Evolutionary conservation across 768 basidiomycete genomes (phyloP), one percentile per base, ranked within the genome.

Genomic region (Trametes meyenii): DNA sequence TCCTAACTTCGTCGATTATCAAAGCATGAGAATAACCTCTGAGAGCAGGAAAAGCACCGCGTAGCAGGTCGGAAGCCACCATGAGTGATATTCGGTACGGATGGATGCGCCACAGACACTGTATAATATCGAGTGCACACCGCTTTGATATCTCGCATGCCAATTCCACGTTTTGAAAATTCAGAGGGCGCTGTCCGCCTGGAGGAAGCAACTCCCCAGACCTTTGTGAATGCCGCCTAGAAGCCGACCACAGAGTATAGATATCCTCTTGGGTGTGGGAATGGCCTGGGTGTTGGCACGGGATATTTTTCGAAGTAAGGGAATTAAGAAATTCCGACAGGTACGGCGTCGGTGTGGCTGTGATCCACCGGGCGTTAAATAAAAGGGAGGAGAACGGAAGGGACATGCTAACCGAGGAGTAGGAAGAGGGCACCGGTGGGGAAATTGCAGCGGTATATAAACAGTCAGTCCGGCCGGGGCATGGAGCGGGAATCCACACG

Each of bases 11-110:
- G 75, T 94, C 87, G 65, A 93, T 85, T 66, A 93, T 89, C 73
- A 90, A 75, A 55, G 90, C 90, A 76, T 93, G 92, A 10, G 92
- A 92, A 77, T 91, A 93, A 63, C 89, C 88, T 75, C 89, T 84
- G 73, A 89, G 88, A 11, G 90, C 92, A 38, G 91, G 91, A 70
- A 92, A 85, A 60, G 88, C 75, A 63, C 90, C 92, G 66, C 89
- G 83, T 60, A 87, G 67, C 53, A 92, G 74, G 72, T 91, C 89
- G 66, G 92, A 75, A 61, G 80, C 58, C 72, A 92, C 75, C 85
- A 93, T 87, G 56, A 89, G 76, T n/a, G 82, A 77, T 21, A 88
- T 86, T 60, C 90, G 82, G 50, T 85, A 66, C 36, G 90, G 91
- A 66, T 92, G 88, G 36, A 88, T 74, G 52, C 71, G 71, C 79